Base-by-base conservation (phyloP, 352 stramenopile genomes). In the Pilasporangium apinafurcum region DNA sequence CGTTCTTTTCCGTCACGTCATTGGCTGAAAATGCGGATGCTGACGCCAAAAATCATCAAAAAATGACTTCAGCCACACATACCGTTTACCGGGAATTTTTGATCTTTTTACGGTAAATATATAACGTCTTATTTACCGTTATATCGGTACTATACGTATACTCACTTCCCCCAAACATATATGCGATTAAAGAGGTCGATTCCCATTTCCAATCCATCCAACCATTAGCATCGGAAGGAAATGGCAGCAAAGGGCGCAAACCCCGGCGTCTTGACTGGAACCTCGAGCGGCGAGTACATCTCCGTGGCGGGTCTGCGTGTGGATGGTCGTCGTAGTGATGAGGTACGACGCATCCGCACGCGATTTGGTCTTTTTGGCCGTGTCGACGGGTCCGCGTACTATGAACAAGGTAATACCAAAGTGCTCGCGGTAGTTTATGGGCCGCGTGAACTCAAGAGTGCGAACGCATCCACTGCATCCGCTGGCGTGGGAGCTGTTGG, bases 321-420 rank as follows among this genome's bases (percentile, higher is more conserved):
- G 5, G 86, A 96, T 40, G 86, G 86, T 0, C 78, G 86, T 7
- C 82, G 85, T 31, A 82, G 74, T 14, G 63, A 94, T 18, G 86
- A 96, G 37, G 73, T 92, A 37, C 82, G 86, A 5, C 79, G 84
- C 50, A 64, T 96, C 26, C 75, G 83, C 53, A 82, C 73, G 51
- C 71, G 73, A 17, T 84, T 96, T 45, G 86, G 85, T 1, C 69
- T 94, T 29, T 91, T 95, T 54, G 70, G 72, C 54, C 76, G 81
- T 43, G 82, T 89, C 31, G 86, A 96, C 53, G 86, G 86, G 10
- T 96, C 86, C 8, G 67, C 77, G 17, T 94, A 94, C 56, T 76
- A 84, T 36, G 79, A 95, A 47, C 83, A 95, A 63, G 86, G 86
- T 34, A 89, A 94, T 60, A 95, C 84, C 44, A 95, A 96, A 50